Evolutionary conservation across 768 basidiomycete species (phyloP).

Genomic region (Suillus paluster): DNA sequence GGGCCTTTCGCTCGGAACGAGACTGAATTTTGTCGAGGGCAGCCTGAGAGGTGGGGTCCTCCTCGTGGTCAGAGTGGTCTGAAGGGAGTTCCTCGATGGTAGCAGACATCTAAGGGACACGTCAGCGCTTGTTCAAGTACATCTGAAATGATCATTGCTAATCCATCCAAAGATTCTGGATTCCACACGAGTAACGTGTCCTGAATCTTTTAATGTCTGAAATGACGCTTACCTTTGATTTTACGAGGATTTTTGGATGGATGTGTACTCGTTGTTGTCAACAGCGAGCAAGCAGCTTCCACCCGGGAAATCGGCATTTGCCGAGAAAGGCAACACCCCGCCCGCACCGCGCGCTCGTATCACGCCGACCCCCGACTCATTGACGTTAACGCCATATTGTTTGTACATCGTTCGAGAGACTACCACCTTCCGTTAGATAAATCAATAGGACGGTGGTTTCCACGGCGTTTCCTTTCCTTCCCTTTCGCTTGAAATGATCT

Average conservation of each 20-base stretch:
- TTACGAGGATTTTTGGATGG: conserved; percentile 15
- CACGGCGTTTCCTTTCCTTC: neutral
- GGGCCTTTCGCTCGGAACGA: conserved; percentile 91
- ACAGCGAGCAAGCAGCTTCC: conserved; percentile 31
- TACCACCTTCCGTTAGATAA: too few species aligned
- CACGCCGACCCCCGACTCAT: neutral
- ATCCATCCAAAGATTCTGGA: conserved; percentile 31
- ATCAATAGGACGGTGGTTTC: neutral
- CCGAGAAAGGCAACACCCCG: conserved; percentile 21
- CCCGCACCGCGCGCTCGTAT: neutral
- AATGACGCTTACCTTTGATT: conserved; percentile 25
- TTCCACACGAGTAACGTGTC: neutral
- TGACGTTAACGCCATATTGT: neutral
- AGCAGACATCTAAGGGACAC: conserved; percentile 63
- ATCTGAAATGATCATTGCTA: conserved; percentile 29
- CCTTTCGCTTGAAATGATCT: neutral
- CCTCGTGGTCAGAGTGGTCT: conserved; percentile 81
- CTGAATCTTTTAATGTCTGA: neutral
- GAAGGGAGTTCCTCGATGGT: conserved; percentile 84
- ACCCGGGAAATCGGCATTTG: conserved; percentile 26
- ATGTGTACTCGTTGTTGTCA: conserved; percentile 39
- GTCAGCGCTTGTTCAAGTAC: conserved; percentile 29
- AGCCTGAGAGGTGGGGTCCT: conserved; percentile 83
- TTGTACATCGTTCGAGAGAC: too few species aligned
- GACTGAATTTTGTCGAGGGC: conserved; percentile 94